Evolutionary conservation across 306 rosid genomes (phyloP), one percentile per base, ranked within the genome.

Genomic region (Arachis stenosperma): DNA sequence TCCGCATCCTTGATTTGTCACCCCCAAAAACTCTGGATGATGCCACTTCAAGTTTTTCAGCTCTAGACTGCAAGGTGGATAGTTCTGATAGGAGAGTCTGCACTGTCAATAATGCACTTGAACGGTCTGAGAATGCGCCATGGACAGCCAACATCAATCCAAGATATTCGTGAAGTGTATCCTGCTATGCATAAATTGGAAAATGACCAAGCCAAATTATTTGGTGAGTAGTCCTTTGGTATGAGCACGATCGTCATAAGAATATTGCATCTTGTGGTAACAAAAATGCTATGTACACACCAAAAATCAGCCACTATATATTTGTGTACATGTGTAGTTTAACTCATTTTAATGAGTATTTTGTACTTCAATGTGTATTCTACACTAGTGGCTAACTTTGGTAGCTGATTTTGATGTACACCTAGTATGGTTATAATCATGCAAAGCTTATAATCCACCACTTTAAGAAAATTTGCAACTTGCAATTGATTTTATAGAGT

Each of bases 1-100:
- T 94, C 39, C 81, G 92, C 74, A 42, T 78, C 84, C 96, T 89
- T 9, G 96, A 79, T 73, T 87, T 89, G 83, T 91, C 97, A 48
- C 81, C 96, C 41, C 98, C 98, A 88, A 94, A 94, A 68, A 94
- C 70, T 78, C 91, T 94, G 55, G 96, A 88, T 41, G 98, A 88
- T 67, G 97, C 92, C 22, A 73, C 95, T 74, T 94, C 98, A 79
- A 94, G 96, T 73, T 86, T 94, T 84, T 94, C 98, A 44, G 89
- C 87, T 82, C 92, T 88, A 27, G 88, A 86, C 51, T 86, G 88
- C 87, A 91, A 83, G 4, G 96, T 79, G 64, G 85, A 88, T 62
- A 91, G 53, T 43, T 94, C 98, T 42, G 98, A 88, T 75, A 88
- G 67, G 61, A 94, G 97, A 50, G 98, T 91, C 73, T 94, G 98